Evolutionary conservation across 108 stramenopile species (phyloP).

Genomic region (Nannochloropsis salina): DNA sequence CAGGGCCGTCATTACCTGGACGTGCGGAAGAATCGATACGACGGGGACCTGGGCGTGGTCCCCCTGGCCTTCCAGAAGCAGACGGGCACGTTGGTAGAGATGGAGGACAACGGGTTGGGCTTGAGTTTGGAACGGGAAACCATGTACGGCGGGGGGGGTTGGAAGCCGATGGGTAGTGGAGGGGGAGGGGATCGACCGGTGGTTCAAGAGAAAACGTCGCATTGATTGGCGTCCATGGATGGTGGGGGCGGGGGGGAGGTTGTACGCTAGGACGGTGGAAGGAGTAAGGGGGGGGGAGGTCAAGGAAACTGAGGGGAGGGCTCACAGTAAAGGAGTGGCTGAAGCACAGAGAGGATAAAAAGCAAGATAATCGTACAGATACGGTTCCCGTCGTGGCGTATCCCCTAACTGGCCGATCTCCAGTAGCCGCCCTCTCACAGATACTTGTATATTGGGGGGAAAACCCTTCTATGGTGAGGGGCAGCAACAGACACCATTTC

Average conservation of each 20-base stretch:
- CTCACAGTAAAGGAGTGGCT: too few species aligned
- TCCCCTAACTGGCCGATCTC: too few species aligned
- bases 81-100: slow-evolving; percentile 35
- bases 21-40: slow-evolving; percentile 94
- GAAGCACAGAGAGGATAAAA: too few species aligned
- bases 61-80: slow-evolving; percentile 67
- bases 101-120: neutral
- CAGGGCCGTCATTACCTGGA: slow-evolving; percentile 72
- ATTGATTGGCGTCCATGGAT: neutral
- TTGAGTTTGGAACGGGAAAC: neutral
- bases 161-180: neutral
- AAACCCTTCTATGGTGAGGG: too few species aligned
- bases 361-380: too few species aligned
- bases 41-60: slow-evolving; percentile 76
- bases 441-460: too few species aligned
- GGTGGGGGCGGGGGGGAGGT: neutral
- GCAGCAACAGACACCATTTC: too few species aligned
- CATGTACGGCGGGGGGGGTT: neutral
- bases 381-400: too few species aligned
- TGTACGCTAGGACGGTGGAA: too few species aligned
- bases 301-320: too few species aligned
- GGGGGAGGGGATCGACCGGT: neutral
- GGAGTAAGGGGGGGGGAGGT: too few species aligned
- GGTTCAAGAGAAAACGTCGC: neutral
- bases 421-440: too few species aligned